Percentiles rank a stretch among this genome's conserved stretches.
These are phyloP conservation scores for Melanopsichium pennsylvanicum DNA, from an alignment of 1,284 basidiomycete genomes.

Conservation along the genomic window DNA sequence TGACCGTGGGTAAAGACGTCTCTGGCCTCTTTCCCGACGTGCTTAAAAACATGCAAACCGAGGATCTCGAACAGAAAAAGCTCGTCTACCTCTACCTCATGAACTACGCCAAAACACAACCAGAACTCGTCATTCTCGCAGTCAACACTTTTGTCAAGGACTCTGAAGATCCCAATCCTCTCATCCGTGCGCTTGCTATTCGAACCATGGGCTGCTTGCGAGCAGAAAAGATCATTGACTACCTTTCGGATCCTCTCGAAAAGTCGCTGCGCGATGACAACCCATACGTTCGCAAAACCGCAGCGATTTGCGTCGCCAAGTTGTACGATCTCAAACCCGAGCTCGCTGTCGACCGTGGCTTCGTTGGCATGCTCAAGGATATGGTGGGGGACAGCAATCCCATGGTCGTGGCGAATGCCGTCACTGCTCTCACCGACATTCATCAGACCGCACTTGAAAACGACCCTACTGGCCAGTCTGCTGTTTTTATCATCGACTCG, in stretches of 20 bases:
- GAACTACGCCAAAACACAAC: conserved; percentile 98
- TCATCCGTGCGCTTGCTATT: conserved; percentile 93
- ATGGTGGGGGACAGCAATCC: conserved; percentile 95
- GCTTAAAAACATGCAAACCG: conserved; percentile 96
- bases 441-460: conserved; percentile 70
- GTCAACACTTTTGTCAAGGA: conserved; percentile 98
- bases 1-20: conserved; percentile 95
- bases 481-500: conserved; percentile 82
- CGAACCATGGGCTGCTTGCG: conserved; percentile 96
- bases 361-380: conserved; percentile 81
- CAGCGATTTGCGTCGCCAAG: conserved; percentile 92
- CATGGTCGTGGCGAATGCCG: conserved; percentile 97
- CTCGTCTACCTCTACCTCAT: conserved; percentile 98
- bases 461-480: conserved; percentile 64
- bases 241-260: conserved; percentile 90
- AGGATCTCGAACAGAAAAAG: conserved; percentile 93
- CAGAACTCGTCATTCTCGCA: conserved; percentile 94
- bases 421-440: conserved; percentile 92
- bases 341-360: conserved; percentile 92
- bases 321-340: conserved; percentile 96
- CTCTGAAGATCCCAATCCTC: conserved; percentile 92
- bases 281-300: conserved; percentile 86
- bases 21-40: conserved; percentile 92
- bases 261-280: conserved; percentile 92
- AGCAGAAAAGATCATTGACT: conserved; percentile 98